Evolutionary conservation across 306 rosid species (phyloP).

Genomic region (Cicer pinnatifidum): DNA sequence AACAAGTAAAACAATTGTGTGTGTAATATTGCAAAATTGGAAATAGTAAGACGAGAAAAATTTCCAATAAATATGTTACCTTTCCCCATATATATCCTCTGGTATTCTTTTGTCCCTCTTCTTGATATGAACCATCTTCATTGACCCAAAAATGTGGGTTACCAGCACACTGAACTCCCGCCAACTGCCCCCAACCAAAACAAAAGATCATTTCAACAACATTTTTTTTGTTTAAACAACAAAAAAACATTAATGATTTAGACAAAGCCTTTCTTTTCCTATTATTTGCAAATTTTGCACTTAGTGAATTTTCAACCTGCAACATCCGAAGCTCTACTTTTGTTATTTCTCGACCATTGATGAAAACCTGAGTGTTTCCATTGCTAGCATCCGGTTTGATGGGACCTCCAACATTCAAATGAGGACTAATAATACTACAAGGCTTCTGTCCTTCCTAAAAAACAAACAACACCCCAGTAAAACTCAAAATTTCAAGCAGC

Average conservation of each 20-base stretch:
- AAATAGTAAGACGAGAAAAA: conserved; percentile 30
- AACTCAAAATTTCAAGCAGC: conserved; percentile 27
- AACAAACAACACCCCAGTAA: conserved; percentile 30
- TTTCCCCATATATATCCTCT: conserved; percentile 98
- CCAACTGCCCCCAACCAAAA: conserved; percentile 70
- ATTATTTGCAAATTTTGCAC: conserved; percentile 1
- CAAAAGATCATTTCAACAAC: conserved; percentile 37
- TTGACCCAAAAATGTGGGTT: conserved; percentile 99
- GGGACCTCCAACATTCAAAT: conserved; percentile 88
- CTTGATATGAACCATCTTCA: conserved; percentile 99
- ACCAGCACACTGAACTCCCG: conserved; percentile 98
- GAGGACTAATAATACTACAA: conserved; percentile 80
- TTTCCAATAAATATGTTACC: conserved; percentile 53
- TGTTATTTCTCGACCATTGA: conserved; percentile 93
- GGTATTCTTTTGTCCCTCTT: conserved; percentile 97
- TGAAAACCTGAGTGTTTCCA: conserved; percentile 91
- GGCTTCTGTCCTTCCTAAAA: conserved; percentile 95
- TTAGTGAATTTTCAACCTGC: conserved; percentile 66
- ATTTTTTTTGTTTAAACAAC: neutral
- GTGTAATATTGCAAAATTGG: conserved; percentile 27
- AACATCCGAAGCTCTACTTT: conserved; percentile 96
- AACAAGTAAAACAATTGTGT: conserved; percentile 41
- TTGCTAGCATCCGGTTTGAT: conserved; percentile 82
- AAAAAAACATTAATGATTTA: conserved; percentile 4
- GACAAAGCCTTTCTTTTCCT: conserved; percentile 12